These are phyloP conservation scores for Geoglossum cookeanum DNA, from an alignment of 2,329 filamentous ascomycete species.

Conservation along the genomic window DNA sequence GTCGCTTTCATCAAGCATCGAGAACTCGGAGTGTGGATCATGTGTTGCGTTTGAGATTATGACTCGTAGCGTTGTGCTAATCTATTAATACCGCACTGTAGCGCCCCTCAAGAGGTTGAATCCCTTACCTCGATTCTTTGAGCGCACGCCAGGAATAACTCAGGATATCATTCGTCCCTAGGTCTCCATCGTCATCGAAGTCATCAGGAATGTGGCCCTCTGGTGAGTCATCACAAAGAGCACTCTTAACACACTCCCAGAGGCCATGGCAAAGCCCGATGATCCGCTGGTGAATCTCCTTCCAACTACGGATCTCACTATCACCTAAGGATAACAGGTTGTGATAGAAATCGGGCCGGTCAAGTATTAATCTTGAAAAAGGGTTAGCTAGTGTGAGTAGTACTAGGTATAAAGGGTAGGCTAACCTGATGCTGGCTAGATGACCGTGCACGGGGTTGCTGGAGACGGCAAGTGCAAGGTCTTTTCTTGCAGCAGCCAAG, in stretches of 20 bases:
- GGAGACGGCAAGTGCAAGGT: slow-evolving; percentile 47
- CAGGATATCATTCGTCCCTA: slow-evolving; percentile 71
- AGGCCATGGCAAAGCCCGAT: slow-evolving; percentile 44
- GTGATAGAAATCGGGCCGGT: slow-evolving; percentile 20
- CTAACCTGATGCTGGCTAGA: slow-evolving; percentile 44
- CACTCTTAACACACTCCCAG: slow-evolving; percentile 55
- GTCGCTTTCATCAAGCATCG: slow-evolving; percentile 21
- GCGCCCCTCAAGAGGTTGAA: slow-evolving; percentile 7
- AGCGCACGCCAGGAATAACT: slow-evolving; percentile 90
- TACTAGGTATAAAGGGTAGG: slow-evolving; percentile 7
- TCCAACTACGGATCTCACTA: slow-evolving; percentile 13
- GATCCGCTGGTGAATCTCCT: slow-evolving; percentile 33
- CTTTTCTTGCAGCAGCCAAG: slow-evolving; percentile 38
- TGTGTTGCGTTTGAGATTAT: slow-evolving; percentile 22
- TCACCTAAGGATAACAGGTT: slow-evolving; percentile 18
- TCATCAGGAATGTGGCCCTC: slow-evolving; percentile 73
- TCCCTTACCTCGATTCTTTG: slow-evolving; percentile 68
- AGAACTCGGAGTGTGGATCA: slow-evolving; percentile 7
- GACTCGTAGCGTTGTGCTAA: slow-evolving; percentile 14
- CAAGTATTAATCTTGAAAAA: slow-evolving; percentile 27
- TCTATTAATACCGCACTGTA: no score
- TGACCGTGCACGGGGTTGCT: slow-evolving; percentile 50
- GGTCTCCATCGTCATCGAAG: slow-evolving; percentile 47
- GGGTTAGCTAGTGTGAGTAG: neutral
- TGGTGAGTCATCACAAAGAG: slow-evolving; percentile 85